These are phyloP conservation scores for Sistotremastrum niveocremeum DNA, from an alignment of 768 basidiomycete genomes.

Conservation along the genomic window DNA sequence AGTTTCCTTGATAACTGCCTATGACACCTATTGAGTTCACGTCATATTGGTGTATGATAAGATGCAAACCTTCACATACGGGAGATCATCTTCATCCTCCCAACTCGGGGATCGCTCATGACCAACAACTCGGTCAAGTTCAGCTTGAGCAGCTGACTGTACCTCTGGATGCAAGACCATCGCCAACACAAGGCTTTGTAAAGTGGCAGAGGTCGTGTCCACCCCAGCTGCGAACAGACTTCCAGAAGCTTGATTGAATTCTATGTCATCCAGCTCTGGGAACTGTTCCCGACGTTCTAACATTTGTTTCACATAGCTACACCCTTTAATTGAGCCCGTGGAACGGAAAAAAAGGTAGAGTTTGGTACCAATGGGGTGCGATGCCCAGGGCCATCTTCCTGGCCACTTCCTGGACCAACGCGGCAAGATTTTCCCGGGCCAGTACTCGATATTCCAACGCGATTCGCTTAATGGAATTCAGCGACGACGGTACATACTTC, in stretches of 20 bases:
- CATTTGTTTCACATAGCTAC: conserved; percentile 6
- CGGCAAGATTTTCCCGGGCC: conserved; percentile 4
- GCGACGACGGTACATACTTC: conserved; percentile 3
- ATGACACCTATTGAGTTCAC: background rate
- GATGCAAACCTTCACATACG: conserved; percentile 1
- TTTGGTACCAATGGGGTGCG: conserved; percentile 4
- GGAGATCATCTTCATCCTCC: conserved; percentile 11
- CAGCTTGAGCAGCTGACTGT: background rate
- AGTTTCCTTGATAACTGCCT: conserved; percentile 5
- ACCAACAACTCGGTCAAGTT: conserved; percentile 14
- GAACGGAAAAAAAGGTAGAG: background rate
- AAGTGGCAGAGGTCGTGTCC: conserved; percentile 7
- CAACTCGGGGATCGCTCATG: conserved; percentile 14
- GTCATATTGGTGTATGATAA: background rate
- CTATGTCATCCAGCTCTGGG: conserved; percentile 5
- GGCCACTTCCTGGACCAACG: conserved; percentile 7
- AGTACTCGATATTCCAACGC: conserved; percentile 4
- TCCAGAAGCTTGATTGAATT: conserved; percentile 6
- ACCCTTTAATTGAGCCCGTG: background rate
- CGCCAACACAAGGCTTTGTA: conserved; percentile 6
- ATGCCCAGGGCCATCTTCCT: conserved; percentile 6
- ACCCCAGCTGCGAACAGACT: conserved; percentile 7
- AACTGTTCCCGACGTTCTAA: conserved; percentile 4
- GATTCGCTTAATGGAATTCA: conserved; percentile 6
- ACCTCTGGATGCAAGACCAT: conserved; percentile 8